phyloP scores from a whole-genome alignment of 2,329 filamentous ascomycete genomes.

The Microdochium trichocladiopsis region DNA sequence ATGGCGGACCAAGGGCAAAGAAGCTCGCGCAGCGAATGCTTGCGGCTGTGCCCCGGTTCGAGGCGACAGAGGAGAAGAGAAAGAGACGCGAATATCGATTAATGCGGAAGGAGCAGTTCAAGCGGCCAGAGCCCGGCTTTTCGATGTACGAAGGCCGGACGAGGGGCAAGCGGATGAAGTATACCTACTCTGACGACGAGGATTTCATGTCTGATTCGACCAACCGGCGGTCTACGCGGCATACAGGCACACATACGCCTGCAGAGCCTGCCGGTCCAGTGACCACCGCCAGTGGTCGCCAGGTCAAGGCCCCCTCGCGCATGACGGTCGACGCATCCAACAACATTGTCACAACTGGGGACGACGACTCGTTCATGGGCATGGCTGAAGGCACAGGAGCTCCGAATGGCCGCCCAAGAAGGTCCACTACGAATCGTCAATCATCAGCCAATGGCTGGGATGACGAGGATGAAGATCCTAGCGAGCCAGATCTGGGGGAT shows the following conservation, averaged over 20 bases:
- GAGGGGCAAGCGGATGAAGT: conserved; percentile 90
- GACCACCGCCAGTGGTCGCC: conserved; percentile 80
- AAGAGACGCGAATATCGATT: conserved; percentile 87
- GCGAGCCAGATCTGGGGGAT: conserved; percentile 44
- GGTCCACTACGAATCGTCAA: conserved; percentile 39
- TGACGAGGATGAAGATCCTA: conserved; percentile 37
- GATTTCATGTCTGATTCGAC: conserved; percentile 61
- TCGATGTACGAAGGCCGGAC: conserved; percentile 95
- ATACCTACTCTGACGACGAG: conserved; percentile 90
- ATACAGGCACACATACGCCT: conserved; percentile 67
- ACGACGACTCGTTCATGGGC: conserved; percentile 9
- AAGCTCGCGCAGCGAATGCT: conserved; percentile 71
- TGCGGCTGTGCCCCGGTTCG: conserved; percentile 79
- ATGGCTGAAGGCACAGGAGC: conserved; percentile 19
- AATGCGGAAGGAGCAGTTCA: conserved; percentile 78
- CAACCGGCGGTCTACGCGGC: conserved; percentile 62
- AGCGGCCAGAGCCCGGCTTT: conserved; percentile 79
- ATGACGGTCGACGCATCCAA: conserved; percentile 53
- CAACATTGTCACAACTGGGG: conserved; percentile 36
- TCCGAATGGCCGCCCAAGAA: conserved; percentile 31
- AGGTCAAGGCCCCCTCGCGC: conserved; percentile 64
- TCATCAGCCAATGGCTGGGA: conserved; percentile 40
- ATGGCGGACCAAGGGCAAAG: conserved; percentile 75
- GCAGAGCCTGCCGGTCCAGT: conserved; percentile 55
- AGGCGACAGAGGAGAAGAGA: conserved; percentile 94